Percentiles rank a stretch among this genome's conserved stretches.
These are phyloP conservation scores for Ascochyta lentis DNA, from an alignment of 2,329 filamentous ascomycete genomes.

Conservation along the genomic window DNA sequence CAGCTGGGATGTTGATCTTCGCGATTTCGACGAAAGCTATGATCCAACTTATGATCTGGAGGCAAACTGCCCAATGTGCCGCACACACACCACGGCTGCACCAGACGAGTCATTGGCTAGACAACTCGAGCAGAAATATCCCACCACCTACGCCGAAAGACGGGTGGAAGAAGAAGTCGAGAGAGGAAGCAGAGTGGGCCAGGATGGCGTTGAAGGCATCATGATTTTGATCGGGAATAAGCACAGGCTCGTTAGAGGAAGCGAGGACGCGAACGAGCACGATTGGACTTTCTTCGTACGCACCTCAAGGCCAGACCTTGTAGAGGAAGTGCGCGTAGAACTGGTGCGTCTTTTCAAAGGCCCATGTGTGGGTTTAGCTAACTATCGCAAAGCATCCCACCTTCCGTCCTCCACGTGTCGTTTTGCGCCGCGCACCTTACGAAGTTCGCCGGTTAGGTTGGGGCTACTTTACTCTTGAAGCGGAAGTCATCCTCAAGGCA, in stretches of 20 bases:
- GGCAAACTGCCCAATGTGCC: constrained; percentile 56
- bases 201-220: constrained; percentile 47
- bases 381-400: constrained; percentile 49
- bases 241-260: constrained; percentile 40
- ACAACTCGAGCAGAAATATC: constrained; percentile 46
- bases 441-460: constrained; percentile 52
- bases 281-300: constrained; percentile 57
- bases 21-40: constrained; percentile 47
- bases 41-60: constrained; percentile 42
- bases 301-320: constrained; percentile 52
- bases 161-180: constrained; percentile 43
- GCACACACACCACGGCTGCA: constrained; percentile 48
- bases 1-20: constrained; percentile 48
- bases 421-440: constrained; percentile 48
- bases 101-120: constrained; percentile 34
- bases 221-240: constrained; percentile 56
- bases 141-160: constrained; percentile 45
- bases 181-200: constrained; percentile 27
- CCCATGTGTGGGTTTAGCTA: neutral
- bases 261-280: constrained; percentile 46
- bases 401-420: constrained; percentile 48
- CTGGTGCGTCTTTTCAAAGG: constrained; percentile 21
- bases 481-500: constrained; percentile 51
- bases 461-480: constrained; percentile 52
- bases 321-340: constrained; percentile 53